A percentile compares a stretch with the other conserved stretches of the same genome.
These are phyloP conservation scores for Trichoderma gracile DNA, from an alignment of 2,329 filamentous ascomycete genomes.

Conservation along the genomic window DNA sequence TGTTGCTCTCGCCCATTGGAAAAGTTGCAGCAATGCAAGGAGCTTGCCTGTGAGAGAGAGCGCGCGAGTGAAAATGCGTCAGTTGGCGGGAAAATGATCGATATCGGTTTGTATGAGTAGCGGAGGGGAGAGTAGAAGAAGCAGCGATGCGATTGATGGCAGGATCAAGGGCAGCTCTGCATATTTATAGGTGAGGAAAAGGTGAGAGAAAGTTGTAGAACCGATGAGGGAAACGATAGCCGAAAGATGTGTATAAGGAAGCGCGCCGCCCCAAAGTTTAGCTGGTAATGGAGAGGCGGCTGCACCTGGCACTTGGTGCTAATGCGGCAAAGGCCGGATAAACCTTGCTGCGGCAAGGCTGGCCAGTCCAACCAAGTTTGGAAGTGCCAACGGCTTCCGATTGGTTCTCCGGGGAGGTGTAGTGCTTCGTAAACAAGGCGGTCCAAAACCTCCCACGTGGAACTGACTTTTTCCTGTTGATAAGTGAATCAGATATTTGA, in stretches of 20 bases:
- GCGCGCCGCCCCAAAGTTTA: constrained; percentile 26
- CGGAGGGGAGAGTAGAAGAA: background rate
- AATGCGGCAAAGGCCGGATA: constrained; percentile 30
- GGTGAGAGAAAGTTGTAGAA: constrained; percentile 25
- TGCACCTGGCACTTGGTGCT: constrained; percentile 2
- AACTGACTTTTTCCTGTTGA: too few species aligned
- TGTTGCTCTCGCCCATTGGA: constrained; percentile 42
- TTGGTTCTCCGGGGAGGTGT: background rate
- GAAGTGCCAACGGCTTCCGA: background rate
- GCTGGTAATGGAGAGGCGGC: constrained; percentile 3
- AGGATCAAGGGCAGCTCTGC: constrained; percentile 31
- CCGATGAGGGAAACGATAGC: constrained; percentile 7
- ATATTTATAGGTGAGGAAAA: constrained; percentile 29
- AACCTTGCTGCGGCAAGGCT: constrained; percentile 35
- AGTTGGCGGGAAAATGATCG: background rate
- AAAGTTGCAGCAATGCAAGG: constrained; percentile 24
- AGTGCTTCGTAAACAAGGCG: too few species aligned
- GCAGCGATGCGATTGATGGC: background rate
- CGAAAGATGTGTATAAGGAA: constrained; percentile 28
- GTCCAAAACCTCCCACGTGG: too few species aligned
- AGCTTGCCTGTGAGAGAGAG: constrained; percentile 17
- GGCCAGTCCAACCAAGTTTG: background rate
- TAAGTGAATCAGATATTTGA: too few species aligned
- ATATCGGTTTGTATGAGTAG: background rate
- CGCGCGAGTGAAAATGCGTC: constrained; percentile 1